Conservation (phyloP, 2,329 filamentous ascomycete genomes). For the Phialophora macrospora region DNA sequence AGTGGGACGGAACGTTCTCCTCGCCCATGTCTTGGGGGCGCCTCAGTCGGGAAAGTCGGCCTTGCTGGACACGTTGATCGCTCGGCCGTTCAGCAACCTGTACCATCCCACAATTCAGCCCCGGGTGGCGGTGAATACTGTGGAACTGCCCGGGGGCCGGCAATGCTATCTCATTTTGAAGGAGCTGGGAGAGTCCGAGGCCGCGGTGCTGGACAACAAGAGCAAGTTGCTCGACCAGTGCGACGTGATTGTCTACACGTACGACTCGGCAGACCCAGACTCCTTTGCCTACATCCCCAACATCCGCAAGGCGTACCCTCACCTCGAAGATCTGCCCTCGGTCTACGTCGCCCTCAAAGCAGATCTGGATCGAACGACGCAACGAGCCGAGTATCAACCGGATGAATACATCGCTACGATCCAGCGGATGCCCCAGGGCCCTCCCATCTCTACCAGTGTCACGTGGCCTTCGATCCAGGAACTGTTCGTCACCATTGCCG, state of each 20-base stretch:
- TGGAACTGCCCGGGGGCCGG: conserved; percentile 92
- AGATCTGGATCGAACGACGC: conserved; percentile 95
- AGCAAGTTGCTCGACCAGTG: conserved; percentile 83
- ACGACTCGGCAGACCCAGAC: conserved; percentile 95
- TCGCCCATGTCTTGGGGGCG: conserved; percentile 89
- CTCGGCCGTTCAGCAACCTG: conserved; percentile 78
- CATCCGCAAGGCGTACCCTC: conserved; percentile 76
- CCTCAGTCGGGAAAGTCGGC: conserved; percentile 88
- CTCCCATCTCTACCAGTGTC: conserved; percentile 91
- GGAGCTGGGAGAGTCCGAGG: conserved; percentile 86
- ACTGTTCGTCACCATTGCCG: conserved; percentile 87
- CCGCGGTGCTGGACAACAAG: conserved; percentile 89
- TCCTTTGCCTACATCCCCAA: conserved; percentile 91
- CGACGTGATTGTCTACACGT: conserved; percentile 92
- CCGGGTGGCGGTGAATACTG: conserved; percentile 90
- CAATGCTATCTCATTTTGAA: conserved; percentile 96
- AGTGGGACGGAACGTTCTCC: conserved; percentile 90
- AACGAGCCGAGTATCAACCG: conserved; percentile 85
- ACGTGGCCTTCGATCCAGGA: conserved; percentile 94
- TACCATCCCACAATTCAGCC: conserved; percentile 96
- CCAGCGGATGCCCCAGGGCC: conserved; percentile 71
- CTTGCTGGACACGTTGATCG: conserved; percentile 87
- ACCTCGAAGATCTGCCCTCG: conserved; percentile 85
- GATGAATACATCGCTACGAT: conserved; percentile 85
- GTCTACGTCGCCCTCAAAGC: conserved; percentile 95